Base-by-base conservation (phyloP, 2,329 filamentous ascomycete species). In the Cryphonectria japonica region DNA sequence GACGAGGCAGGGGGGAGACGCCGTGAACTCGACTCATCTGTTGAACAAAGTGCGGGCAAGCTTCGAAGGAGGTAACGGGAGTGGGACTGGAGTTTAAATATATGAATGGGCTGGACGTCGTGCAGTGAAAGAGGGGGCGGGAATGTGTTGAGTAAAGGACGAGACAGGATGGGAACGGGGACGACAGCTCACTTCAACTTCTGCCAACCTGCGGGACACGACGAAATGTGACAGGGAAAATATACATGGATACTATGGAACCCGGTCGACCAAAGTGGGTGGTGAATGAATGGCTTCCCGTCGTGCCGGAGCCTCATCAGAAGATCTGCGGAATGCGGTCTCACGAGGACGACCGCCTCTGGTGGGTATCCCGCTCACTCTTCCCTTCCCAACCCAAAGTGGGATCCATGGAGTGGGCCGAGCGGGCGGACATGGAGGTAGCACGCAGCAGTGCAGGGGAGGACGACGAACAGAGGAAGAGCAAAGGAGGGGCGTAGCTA, bases 111-210 rank as follows among this genome's bases (percentile, higher is more conserved):
- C 13, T 19, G 62, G 14, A 61, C 19, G 62, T n/a, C 13, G 39
- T 32, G 62, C 16, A 19, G 62, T n/a, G 43, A 14, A 34, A 65
- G n/a, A 29, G 19, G 61, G 22, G 62, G 39, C 22, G 19, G 39
- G 29, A 16, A 7, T 16, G 26, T 32, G n/a, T 32, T 32, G 26
- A 29, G 29, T 57, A 7, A 32, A 32, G 54, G 26, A 54, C n/a
- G 52, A 26, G 57, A 60, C 32, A 34, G 32, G 59, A 61, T 61
- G 32, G 16, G 22, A 5, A 60, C 39, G 59, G 32, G 22, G 14
- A 60, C 57, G 34, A 61, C 59, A 61, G 59, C 59, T 61, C 59
- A 61, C 32, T 61, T n/a, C 16, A n/a, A 39, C 59, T 34, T n/a
- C 9, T 34, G 16, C 19, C 32, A 61, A 34, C 59, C 34, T n/a